Conservation (phyloP, 208 protist species). For the Trypanosoma avium region DNA sequence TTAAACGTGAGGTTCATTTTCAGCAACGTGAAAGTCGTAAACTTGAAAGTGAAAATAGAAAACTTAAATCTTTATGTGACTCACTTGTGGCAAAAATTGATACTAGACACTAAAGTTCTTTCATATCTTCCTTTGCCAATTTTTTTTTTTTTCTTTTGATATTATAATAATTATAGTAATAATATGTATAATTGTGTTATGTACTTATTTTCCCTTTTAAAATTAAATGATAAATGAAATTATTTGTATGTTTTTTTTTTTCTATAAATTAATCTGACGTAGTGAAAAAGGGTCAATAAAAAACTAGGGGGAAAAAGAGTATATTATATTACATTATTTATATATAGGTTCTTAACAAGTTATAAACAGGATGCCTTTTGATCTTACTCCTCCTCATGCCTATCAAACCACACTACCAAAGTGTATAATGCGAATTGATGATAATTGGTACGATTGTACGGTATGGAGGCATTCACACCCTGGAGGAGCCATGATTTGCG, state of each 20-base stretch:
- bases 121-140: conserved; percentile 2
- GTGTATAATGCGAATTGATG: conserved; percentile 74
- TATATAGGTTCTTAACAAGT: neutral
- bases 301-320: neutral
- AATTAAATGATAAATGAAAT: no score
- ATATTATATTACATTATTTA: no score
- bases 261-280: no score
- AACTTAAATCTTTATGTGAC: conserved; percentile 69
- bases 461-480: conserved; percentile 76
- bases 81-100: conserved; percentile 49
- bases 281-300: no score
- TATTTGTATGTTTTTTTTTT: conserved; percentile 1
- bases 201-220: no score
- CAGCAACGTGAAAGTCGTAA: conserved; percentile 59
- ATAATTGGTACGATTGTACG: conserved; percentile 83
- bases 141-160: neutral
- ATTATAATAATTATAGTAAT: no score
- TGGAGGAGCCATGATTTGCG: conserved; percentile 67
- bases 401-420: conserved; percentile 70
- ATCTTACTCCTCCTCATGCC: conserved; percentile 45
- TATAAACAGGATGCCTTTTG: conserved; percentile 46
- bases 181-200: no score
- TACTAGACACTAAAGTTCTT: conserved; percentile 14
- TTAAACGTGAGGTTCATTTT: conserved; percentile 58
- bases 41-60: conserved; percentile 73